These are phyloP conservation scores for Blastocystis sp. DNA, from an alignment of 352 stramenopile species.

Conservation along the genomic window DNA sequence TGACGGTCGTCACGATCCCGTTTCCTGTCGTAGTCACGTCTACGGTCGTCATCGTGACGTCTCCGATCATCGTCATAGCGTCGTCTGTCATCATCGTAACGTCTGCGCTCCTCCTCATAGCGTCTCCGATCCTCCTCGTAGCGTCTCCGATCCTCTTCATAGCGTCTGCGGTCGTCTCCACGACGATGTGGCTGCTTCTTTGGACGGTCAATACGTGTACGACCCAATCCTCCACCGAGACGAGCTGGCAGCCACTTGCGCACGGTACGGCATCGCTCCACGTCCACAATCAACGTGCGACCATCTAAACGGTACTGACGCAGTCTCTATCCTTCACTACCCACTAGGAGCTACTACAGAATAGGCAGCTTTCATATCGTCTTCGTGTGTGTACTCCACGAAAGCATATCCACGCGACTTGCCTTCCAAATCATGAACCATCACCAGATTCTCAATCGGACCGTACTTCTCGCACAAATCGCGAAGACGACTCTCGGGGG, in stretches of 20 bases:
- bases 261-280: conserved; percentile 89
- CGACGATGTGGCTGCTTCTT: conserved; percentile 24
- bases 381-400: conserved; percentile 93
- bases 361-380: conserved; percentile 85
- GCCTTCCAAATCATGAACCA: conserved; percentile 60
- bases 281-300: conserved; percentile 86
- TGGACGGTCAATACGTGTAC: conserved; percentile 62
- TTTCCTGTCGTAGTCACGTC: neutral
- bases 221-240: conserved; percentile 82
- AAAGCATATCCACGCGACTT: conserved; percentile 89
- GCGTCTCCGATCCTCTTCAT: neutral
- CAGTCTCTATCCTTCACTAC: conserved; percentile 59
- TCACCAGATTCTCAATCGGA: conserved; percentile 71
- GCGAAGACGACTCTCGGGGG: conserved; percentile 87
- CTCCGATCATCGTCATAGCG: neutral
- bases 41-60: neutral
- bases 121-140: neutral
- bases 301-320: conserved; percentile 89
- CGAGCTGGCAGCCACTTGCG: conserved; percentile 84
- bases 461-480: conserved; percentile 88
- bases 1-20: neutral
- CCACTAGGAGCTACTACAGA: conserved; percentile 64
- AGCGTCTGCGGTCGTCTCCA: neutral
- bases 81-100: neutral
- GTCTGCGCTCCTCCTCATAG: neutral